Conservation (phyloP, 768 basidiomycete species). For the Cystoderma amianthinum region DNA sequence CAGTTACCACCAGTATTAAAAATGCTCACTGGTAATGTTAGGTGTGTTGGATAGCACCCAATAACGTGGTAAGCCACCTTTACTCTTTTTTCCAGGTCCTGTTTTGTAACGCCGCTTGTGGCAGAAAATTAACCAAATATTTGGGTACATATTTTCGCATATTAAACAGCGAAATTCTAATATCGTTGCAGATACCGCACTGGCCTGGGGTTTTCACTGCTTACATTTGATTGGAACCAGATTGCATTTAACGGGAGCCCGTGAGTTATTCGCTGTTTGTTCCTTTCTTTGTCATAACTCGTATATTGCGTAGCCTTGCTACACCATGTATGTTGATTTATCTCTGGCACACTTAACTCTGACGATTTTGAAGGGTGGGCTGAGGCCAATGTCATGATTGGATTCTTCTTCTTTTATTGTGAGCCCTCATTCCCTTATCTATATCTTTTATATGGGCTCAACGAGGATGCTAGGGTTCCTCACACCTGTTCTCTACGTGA, state of each 20-base stretch:
- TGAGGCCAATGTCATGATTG: slow-evolving; percentile 58
- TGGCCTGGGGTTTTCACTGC: slow-evolving; percentile 43
- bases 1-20: not conserved
- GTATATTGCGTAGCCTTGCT: slow-evolving; percentile 25
- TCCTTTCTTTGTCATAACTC: slow-evolving; percentile 5
- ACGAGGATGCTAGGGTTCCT: slow-evolving; percentile 33
- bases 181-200: slow-evolving; percentile 29
- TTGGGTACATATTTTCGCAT: slow-evolving; percentile 29
- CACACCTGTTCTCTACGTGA: slow-evolving; percentile 38
- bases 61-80: slow-evolving; percentile 40
- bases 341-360: slow-evolving; percentile 7
- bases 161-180: not conserved
- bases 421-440: slow-evolving; percentile 9
- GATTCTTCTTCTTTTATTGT: slow-evolving; percentile 66
- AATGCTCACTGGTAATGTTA: slow-evolving; percentile 15
- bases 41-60: slow-evolving; percentile 62
- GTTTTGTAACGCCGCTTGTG: not conserved
- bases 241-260: slow-evolving; percentile 67
- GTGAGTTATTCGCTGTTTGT: slow-evolving; percentile 21
- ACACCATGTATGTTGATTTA: slow-evolving; percentile 33
- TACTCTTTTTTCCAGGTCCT: not conserved
- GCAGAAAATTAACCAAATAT: slow-evolving; percentile 51
- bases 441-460: not conserved
- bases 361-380: slow-evolving; percentile 53
- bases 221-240: slow-evolving; percentile 59